Percentiles rank a stretch among this genome's conserved stretches.
These are phyloP conservation scores for Backusella luteola DNA, from an alignment of 192 early-diverging fungal genomes.

Conservation along the genomic window DNA sequence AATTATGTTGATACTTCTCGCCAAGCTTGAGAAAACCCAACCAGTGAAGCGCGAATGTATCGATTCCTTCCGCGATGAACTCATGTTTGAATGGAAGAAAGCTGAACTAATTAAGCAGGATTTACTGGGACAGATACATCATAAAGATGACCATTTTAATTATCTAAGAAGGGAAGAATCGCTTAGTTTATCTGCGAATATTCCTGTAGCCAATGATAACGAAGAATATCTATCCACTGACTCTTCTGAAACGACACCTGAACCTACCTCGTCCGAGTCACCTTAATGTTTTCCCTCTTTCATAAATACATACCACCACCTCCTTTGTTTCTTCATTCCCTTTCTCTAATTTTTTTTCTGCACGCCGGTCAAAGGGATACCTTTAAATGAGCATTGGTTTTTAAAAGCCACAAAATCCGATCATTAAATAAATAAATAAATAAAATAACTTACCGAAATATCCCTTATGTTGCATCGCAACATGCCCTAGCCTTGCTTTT, in stretches of 20 bases:
- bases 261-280: background rate
- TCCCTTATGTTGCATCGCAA: too few species aligned
- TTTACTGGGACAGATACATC: background rate
- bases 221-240: background rate
- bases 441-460: too few species aligned
- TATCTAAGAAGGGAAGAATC: background rate
- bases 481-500: too few species aligned
- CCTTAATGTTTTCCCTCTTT: background rate
- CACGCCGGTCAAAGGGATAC: too few species aligned
- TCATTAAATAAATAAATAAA: too few species aligned
- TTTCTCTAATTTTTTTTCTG: background rate
- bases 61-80: constrained; percentile 19
- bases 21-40: constrained; percentile 8
- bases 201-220: background rate
- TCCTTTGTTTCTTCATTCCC: background rate
- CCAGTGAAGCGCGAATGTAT: constrained; percentile 17
- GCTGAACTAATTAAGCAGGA: constrained; percentile 16
- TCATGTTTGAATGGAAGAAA: constrained; percentile 15
- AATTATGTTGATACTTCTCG: constrained; percentile 12
- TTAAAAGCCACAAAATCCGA: too few species aligned
- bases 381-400: too few species aligned
- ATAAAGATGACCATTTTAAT: background rate
- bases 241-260: background rate
- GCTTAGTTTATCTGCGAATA: background rate
- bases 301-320: background rate